phyloP scores from a whole-genome alignment of 2,329 filamentous ascomycete species.

The Ophiostoma perfectum region DNA sequence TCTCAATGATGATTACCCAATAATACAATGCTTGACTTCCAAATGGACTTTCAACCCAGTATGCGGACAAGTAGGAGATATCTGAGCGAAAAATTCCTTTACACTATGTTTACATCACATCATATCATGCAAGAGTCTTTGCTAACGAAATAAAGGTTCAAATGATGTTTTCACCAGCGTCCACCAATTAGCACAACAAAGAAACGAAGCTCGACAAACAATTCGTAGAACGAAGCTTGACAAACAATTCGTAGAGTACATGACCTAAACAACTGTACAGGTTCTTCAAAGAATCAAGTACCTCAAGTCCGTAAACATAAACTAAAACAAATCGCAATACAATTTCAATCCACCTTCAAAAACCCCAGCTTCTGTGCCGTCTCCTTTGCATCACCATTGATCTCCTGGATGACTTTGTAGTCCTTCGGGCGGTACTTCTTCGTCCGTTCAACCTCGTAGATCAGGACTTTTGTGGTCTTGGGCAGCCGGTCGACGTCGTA shows the following conservation, averaged over 20 bases:
- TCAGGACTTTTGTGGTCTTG: slow-evolving; percentile 2
- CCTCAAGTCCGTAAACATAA: background rate
- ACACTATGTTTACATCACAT: background rate
- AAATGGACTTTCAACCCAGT: slow-evolving; percentile 13
- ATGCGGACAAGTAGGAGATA: slow-evolving; percentile 16
- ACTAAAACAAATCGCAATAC: background rate
- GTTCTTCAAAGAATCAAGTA: no score
- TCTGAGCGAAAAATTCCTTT: background rate
- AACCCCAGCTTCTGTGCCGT: background rate
- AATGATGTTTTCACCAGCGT: no score
- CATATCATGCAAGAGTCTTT: background rate
- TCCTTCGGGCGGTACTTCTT: background rate
- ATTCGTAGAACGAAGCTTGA: no score
- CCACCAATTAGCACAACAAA: no score
- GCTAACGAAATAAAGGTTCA: no score
- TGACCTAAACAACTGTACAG: no score
- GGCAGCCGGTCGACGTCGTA: background rate
- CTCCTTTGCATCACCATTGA: background rate
- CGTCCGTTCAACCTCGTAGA: slow-evolving; percentile 2
- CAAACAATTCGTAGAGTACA: no score
- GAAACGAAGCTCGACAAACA: no score
- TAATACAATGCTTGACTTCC: slow-evolving; percentile 18
- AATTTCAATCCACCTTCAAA: background rate
- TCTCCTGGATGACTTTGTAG: slow-evolving; percentile 4
- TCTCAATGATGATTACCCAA: slow-evolving; percentile 17